phyloP scores from a whole-genome alignment of 2,329 filamentous ascomycete species.

The Ophiosphaerella korrae region DNA sequence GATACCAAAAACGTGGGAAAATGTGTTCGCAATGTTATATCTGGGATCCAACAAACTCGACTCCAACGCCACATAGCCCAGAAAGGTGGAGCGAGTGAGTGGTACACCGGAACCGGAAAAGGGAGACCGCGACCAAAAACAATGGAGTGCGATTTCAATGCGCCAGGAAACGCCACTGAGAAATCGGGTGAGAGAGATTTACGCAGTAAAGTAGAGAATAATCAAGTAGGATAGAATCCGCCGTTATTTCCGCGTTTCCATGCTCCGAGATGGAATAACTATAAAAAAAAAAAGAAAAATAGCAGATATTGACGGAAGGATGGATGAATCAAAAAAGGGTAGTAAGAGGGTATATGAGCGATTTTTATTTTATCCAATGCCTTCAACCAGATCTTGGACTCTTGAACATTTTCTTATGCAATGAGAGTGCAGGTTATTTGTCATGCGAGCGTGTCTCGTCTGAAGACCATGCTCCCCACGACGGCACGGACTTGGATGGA shows the following conservation, averaged over 20 bases:
- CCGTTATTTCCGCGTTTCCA: not conserved
- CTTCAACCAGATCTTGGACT: not conserved
- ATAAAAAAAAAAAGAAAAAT: not conserved
- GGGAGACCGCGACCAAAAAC: too few species aligned
- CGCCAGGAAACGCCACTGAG: too few species aligned
- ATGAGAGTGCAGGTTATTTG: not conserved
- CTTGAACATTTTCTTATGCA: not conserved
- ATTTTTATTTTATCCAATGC: constrained; percentile 15
- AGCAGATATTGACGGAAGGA: constrained; percentile 3
- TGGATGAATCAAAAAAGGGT: constrained; percentile 18
- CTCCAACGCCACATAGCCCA: too few species aligned
- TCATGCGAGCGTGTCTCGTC: not conserved
- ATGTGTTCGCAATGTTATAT: too few species aligned
- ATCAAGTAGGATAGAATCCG: not conserved
- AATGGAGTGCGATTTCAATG: too few species aligned
- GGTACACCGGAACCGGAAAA: too few species aligned
- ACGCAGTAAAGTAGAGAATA: too few species aligned
- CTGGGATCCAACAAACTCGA: too few species aligned
- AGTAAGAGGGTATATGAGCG: constrained; percentile 33
- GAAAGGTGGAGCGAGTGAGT: too few species aligned
- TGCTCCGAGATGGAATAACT: too few species aligned
- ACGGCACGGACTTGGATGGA: not conserved
- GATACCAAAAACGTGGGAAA: too few species aligned
- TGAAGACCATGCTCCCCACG: not conserved
- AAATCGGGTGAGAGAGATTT: too few species aligned